Base-by-base conservation (phyloP, 805 yeast genomes). In the Lipomyces japonicus region DNA sequence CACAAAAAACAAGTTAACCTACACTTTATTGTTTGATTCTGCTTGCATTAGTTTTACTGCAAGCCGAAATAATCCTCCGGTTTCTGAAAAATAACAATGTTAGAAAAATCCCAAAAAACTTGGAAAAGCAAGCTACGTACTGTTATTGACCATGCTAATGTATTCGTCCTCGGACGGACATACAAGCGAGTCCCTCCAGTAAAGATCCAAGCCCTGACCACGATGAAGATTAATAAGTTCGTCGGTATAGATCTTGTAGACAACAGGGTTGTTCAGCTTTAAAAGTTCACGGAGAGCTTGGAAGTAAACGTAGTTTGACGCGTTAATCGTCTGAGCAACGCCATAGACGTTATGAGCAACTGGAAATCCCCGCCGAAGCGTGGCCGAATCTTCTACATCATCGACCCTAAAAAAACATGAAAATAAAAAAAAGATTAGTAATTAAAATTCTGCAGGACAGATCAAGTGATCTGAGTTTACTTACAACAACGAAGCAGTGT, bases 191-290 rank as follows among this genome's bases (percentile, higher is more conserved):
- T 88, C 95, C 55, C 97, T 73, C 96, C 97, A 90, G 65, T 81
- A 84, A 19, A 90, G 74, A 60, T 90, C 97, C 52, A 84, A 67
- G 0, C 95, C 95, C 70, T 90, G 97, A 4, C 97, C 97, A 41
- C 84, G 74, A 64, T 90, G 97, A 50, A 90, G 68, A 61, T 84
- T 82, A 45, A 86, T 65, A 79, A 90, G 73, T 60, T 90, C 96
- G 44, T 85, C 85, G 24, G 60, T 48, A 32, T 41, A 53, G 40
- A 56, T 44, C 31, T 44, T 34, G 39, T 39, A 48, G 3, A 52
- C 59, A 26, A 42, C 51, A 42, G 58, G 62, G 37, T 53, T 58
- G 39, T 68, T 63, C 56, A 72, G 62, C 55, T 61, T 50, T 48
- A 67, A 60, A 35, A 81, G 71, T 50, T 74, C 68, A 50, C 76